Evolutionary conservation across 2,329 filamentous ascomycete genomes (phyloP).

Genomic region (Rhinocladiella similis): DNA sequence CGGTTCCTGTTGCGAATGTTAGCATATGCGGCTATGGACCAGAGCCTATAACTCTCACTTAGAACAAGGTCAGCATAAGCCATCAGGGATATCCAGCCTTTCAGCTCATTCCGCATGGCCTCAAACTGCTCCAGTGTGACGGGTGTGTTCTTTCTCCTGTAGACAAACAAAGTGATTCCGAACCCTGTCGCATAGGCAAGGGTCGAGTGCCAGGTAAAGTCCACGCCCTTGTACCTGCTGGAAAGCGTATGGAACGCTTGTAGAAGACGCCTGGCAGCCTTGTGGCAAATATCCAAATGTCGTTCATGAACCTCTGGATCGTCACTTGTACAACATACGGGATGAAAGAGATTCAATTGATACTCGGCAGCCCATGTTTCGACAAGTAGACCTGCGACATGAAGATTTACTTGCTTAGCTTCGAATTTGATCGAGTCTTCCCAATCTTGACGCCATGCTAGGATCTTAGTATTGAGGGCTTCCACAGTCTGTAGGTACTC

Average conservation of each 20-base stretch:
- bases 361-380: slow-evolving; percentile 51
- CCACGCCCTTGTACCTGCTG: slow-evolving; percentile 29
- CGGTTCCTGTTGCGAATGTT: slow-evolving; percentile 17
- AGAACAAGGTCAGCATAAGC: slow-evolving; percentile 29
- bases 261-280: slow-evolving; percentile 33
- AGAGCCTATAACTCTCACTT: slow-evolving; percentile 11
- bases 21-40: not conserved
- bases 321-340: slow-evolving; percentile 46
- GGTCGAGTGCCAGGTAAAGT: slow-evolving; percentile 31
- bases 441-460: slow-evolving; percentile 63
- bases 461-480: slow-evolving; percentile 64
- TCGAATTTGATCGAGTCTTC: slow-evolving; percentile 54
- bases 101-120: slow-evolving; percentile 30
- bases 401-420: slow-evolving; percentile 42
- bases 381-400: slow-evolving; percentile 51
- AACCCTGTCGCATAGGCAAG: slow-evolving; percentile 28
- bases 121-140: slow-evolving; percentile 28
- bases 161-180: slow-evolving; percentile 28
- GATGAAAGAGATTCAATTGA: slow-evolving; percentile 54
- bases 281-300: slow-evolving; percentile 35
- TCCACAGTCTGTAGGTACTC: slow-evolving; percentile 65
- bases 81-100: slow-evolving; percentile 29
- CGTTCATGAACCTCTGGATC: slow-evolving; percentile 33
- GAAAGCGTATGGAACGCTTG: slow-evolving; percentile 30
- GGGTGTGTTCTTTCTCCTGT: slow-evolving; percentile 16